These are phyloP conservation scores for Mycena epipterygia DNA, from an alignment of 768 basidiomycete species.

Conservation along the genomic window DNA sequence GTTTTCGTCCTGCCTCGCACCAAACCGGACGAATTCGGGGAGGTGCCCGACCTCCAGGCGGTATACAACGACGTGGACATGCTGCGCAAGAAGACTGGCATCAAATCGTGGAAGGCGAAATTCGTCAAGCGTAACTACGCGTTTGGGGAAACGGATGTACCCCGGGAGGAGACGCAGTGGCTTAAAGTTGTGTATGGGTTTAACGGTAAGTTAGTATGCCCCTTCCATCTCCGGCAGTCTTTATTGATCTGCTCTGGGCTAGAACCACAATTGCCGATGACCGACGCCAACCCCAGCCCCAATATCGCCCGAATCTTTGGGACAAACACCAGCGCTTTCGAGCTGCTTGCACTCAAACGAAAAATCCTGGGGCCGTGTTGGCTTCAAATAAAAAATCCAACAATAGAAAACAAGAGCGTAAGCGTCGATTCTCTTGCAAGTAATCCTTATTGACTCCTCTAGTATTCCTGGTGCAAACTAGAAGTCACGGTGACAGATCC, in stretches of 20 bases:
- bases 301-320: slow-evolving; percentile 93
- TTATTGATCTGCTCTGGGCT: slow-evolving; percentile 11
- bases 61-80: slow-evolving; percentile 89
- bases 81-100: slow-evolving; percentile 77
- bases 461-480: slow-evolving; percentile 98
- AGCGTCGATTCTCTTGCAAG: slow-evolving; percentile 39
- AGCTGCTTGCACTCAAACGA: slow-evolving; percentile 92
- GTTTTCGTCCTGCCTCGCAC: slow-evolving; percentile 89
- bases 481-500: slow-evolving; percentile 89
- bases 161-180: slow-evolving; percentile 86
- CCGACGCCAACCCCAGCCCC: slow-evolving; percentile 71
- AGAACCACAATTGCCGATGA: slow-evolving; percentile 84
- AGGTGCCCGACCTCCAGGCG: slow-evolving; percentile 76
- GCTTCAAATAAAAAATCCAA: slow-evolving; percentile 86
- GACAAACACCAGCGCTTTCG: slow-evolving; percentile 93
- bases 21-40: slow-evolving; percentile 67
- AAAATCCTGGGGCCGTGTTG: slow-evolving; percentile 99
- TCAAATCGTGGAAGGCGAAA: slow-evolving; percentile 85
- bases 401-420: slow-evolving; percentile 85
- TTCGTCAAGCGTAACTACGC: slow-evolving; percentile 93
- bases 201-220: slow-evolving; percentile 67
- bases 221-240: not conserved
- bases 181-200: slow-evolving; percentile 95
- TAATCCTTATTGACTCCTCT: slow-evolving; percentile 12
- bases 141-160: slow-evolving; percentile 89